Percentiles rank a stretch among this genome's conserved stretches.
These are phyloP conservation scores for Myriosclerotinia curreyana DNA, from an alignment of 2,329 filamentous ascomycete species.

Conservation along the genomic window DNA sequence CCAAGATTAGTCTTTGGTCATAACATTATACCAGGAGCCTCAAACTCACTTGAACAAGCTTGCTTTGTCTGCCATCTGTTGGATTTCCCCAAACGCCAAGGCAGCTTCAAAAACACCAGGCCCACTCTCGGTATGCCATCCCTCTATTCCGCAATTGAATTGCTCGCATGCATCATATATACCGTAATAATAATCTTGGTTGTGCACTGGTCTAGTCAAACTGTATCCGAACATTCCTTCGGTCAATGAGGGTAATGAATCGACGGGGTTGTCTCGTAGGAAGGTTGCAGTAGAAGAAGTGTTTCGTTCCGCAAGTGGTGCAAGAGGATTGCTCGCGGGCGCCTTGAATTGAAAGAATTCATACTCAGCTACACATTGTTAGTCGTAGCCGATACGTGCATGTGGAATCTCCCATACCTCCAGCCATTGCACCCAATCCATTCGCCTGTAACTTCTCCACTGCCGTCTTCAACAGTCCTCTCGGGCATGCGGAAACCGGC, in stretches of 20 bases:
- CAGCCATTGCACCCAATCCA: constrained; percentile 83
- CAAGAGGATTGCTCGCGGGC: constrained; percentile 48
- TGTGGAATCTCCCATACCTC: constrained; percentile 56
- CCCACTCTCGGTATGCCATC: constrained; percentile 93
- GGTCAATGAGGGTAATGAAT: constrained; percentile 73
- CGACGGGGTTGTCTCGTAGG: constrained; percentile 68
- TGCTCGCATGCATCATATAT: constrained; percentile 76
- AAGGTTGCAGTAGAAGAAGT: constrained; percentile 70
- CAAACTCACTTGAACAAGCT: constrained; percentile 76
- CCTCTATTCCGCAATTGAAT: constrained; percentile 81
- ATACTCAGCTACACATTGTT: constrained; percentile 67
- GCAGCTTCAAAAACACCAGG: constrained; percentile 95
- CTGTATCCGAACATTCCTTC: constrained; percentile 98
- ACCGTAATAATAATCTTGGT: constrained; percentile 88
- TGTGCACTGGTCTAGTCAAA: constrained; percentile 79
- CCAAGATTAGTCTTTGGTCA: constrained; percentile 11
- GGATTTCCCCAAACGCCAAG: constrained; percentile 84
- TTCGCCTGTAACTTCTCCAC: constrained; percentile 63
- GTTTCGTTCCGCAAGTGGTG: constrained; percentile 52
- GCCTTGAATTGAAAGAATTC: constrained; percentile 90
- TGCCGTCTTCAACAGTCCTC: constrained; percentile 68
- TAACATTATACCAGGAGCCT: background rate
- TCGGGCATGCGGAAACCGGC: constrained; percentile 73
- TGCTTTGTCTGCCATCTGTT: constrained; percentile 86
- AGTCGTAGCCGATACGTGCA: constrained; percentile 18